Conservation (phyloP, 768 basidiomycete genomes). For the Gymnopilus dilepis region DNA sequence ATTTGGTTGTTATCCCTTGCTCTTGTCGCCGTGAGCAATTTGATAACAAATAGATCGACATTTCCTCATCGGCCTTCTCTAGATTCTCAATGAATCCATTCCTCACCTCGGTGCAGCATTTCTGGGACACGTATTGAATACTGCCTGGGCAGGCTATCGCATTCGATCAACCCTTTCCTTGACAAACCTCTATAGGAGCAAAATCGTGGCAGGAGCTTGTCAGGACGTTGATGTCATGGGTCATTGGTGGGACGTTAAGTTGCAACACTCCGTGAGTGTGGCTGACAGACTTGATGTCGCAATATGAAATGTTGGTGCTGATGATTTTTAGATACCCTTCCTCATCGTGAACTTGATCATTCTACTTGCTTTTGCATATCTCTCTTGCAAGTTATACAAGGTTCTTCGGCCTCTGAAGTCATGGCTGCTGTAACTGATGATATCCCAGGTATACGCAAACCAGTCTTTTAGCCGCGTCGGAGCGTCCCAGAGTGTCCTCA, state of each 20-base stretch:
- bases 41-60: background rate
- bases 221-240: constrained; percentile 44
- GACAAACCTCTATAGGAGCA: constrained; percentile 35
- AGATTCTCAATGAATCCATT: constrained; percentile 58
- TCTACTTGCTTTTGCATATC: constrained; percentile 40
- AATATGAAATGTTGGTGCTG: background rate
- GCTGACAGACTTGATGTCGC: background rate
- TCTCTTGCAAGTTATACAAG: constrained; percentile 49
- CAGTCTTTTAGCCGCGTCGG: constrained; percentile 56
- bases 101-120: constrained; percentile 56
- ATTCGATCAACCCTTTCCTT: constrained; percentile 39
- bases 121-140: constrained; percentile 49
- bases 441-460: constrained; percentile 46
- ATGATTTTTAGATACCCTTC: constrained; percentile 41
- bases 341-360: constrained; percentile 42
- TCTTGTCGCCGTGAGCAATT: constrained; percentile 47
- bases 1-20: constrained; percentile 54
- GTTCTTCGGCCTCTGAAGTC: constrained; percentile 25
- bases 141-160: constrained; percentile 53
- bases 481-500: constrained; percentile 46
- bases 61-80: constrained; percentile 1
- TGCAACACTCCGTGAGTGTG: constrained; percentile 40
- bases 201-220: constrained; percentile 46
- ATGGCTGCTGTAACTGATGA: background rate
- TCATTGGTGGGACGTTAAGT: constrained; percentile 46